A percentile compares a stretch with the other conserved stretches of the same genome.
Evolutionary conservation across 495 filamentous ascomycete species (phyloP).

Genomic region (Penicillium herquei): DNA sequence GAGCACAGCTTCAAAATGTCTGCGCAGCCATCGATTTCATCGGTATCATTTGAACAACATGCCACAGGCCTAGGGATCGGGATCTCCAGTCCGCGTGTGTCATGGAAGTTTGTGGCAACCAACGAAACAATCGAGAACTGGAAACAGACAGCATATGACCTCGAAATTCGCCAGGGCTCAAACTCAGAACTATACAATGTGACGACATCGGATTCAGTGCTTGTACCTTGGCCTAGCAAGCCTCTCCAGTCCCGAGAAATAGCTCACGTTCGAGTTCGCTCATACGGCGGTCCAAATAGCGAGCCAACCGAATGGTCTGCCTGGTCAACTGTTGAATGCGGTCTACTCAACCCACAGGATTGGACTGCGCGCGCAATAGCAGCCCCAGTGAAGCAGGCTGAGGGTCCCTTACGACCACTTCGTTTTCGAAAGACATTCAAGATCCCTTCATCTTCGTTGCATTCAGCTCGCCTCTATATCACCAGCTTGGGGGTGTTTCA

Average conservation of each 20-base stretch:
- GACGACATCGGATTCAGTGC: slow-evolving; percentile 32
- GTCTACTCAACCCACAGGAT: slow-evolving; percentile 32
- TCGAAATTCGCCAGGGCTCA: slow-evolving; percentile 23
- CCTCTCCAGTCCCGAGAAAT: slow-evolving; percentile 41
- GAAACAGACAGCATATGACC: slow-evolving; percentile 37
- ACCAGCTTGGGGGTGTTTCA: slow-evolving; percentile 53
- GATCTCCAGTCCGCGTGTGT: slow-evolving; percentile 28
- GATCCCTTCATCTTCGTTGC: slow-evolving; percentile 6
- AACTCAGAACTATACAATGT: slow-evolving; percentile 12
- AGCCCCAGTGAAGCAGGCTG: slow-evolving; percentile 8
- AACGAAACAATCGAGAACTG: slow-evolving; percentile 23
- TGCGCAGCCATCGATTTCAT: slow-evolving; percentile 9
- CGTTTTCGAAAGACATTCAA: slow-evolving; percentile 29
- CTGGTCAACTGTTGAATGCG: slow-evolving; percentile 36
- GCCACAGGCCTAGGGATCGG: slow-evolving; percentile 30
- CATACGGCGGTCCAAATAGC: slow-evolving; percentile 19
- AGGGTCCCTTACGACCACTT: slow-evolving; percentile 25
- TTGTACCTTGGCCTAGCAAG: slow-evolving; percentile 51
- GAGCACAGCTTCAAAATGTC: slow-evolving; percentile 1
- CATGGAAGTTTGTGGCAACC: slow-evolving; percentile 28
- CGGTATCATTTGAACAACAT: slow-evolving; percentile 33
- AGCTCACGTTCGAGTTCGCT: slow-evolving; percentile 38
- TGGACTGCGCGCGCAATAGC: slow-evolving; percentile 42
- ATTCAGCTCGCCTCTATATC: slow-evolving; percentile 45
- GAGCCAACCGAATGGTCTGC: slow-evolving; percentile 38